Evolutionary conservation across 2,329 filamentous ascomycete species (phyloP).

Genomic region (Magnaporthales sp.): DNA sequence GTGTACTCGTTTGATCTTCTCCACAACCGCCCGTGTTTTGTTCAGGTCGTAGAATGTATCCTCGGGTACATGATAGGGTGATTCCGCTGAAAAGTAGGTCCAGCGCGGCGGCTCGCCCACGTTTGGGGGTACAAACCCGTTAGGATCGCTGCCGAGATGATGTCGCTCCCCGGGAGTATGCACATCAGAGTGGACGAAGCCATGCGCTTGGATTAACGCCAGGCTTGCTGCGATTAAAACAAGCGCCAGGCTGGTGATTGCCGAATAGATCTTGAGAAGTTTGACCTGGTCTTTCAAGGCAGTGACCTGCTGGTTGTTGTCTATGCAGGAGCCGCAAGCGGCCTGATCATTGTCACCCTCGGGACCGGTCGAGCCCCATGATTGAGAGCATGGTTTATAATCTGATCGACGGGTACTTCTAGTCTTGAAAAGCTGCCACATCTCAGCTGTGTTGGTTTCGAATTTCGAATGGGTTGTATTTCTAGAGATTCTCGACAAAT

Average conservation of each 20-base stretch:
- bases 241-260: neutral
- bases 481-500: no score
- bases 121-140: neutral
- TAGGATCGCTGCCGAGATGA: neutral
- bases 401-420: neutral
- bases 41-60: neutral
- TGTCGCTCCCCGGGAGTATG: neutral
- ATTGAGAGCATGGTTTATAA: neutral
- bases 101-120: neutral
- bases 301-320: neutral
- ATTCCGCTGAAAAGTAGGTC: neutral
- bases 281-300: neutral
- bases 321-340: neutral
- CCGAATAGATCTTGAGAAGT: neutral
- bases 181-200: neutral
- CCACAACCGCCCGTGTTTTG: neutral
- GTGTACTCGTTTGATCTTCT: neutral
- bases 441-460: no score
- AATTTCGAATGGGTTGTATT: no score
- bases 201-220: neutral
- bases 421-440: no score
- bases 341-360: neutral
- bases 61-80: neutral
- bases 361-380: neutral
- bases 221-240: neutral